Base-by-base conservation (phyloP, 768 basidiomycete genomes). In the Leucocoprinus leucothites region DNA sequence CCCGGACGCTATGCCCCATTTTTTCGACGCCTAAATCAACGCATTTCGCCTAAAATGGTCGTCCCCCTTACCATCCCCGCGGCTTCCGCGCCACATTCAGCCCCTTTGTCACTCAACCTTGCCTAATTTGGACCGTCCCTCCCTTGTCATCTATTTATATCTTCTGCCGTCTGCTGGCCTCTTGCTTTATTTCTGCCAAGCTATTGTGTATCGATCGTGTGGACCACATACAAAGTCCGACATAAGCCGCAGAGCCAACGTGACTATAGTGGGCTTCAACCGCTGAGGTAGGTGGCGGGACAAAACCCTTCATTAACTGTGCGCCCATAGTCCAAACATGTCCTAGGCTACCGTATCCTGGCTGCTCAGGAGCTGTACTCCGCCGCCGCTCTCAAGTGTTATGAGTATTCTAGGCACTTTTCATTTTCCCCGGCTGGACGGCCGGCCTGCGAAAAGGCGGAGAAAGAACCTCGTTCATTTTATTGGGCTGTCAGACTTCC, bases 1-100 rank as follows among this genome's bases (percentile, higher is more conserved):
- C n/a, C n/a, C n/a, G n/a, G n/a, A n/a, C n/a, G n/a, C n/a, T n/a
- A n/a, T 45, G 26, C 51, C 43, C 43, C 51, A 41, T 42, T 19
- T 26, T 19, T 35, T 24, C 19, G 44, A 53, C 44, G 44, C 52
- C 52, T 53, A 53, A 53, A 53, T 53, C 52, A 53, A 16, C 52
- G 52, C 52, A 40, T 41, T 53, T 44, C 43, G 38, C 18, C 22
- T 7, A n/a, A 25, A 47, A 38, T 16, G n/a, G n/a, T 21, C 25
- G 41, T 25, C 25, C n/a, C 31, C 11, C 44, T 21, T 24, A 14
- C 42, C 42, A 53, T 46, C 34, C 47, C 52, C 52, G 52, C 52
- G 52, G 52, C n/a, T n/a, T n/a, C n/a, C n/a, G n/a, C n/a, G 28
- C 24, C 25, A n/a, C 38, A 24, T 31, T 53, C 51, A 41, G 14